Conservation (phyloP, 176 grass and related monocot species). For the Chrysopogon serrulatus region DNA sequence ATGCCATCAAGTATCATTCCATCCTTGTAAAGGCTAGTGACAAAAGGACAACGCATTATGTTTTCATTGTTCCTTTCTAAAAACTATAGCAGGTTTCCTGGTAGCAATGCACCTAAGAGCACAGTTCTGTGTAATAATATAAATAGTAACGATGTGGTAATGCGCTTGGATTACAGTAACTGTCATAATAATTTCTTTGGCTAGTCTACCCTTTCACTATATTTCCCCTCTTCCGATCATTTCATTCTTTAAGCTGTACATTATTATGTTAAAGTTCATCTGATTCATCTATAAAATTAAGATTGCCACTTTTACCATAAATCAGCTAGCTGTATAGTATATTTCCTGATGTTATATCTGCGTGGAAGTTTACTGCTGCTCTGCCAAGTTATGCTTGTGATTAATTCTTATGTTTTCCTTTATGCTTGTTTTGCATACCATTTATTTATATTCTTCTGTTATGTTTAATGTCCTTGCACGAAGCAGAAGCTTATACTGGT, state of each 20-base stretch:
- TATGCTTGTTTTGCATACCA: conserved; percentile 23
- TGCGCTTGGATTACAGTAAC: neutral
- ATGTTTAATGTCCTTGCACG: conserved; percentile 40
- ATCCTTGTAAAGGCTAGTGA: neutral
- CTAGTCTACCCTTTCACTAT: neutral
- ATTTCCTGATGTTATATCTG: neutral
- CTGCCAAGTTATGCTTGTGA: neutral
- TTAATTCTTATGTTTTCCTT: conserved; percentile 3
- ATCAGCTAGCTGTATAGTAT: neutral
- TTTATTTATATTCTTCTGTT: conserved; percentile 38
- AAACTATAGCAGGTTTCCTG: neutral
- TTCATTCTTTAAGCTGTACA: neutral
- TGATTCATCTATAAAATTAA: neutral
- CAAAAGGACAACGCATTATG: neutral
- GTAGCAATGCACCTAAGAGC: neutral
- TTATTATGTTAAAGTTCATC: neutral
- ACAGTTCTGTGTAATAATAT: neutral
- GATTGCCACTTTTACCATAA: neutral
- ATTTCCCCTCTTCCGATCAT: neutral
- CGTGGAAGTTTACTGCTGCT: neutral
- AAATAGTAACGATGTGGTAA: neutral
- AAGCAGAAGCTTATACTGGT: conserved; percentile 49
- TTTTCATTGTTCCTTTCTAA: neutral
- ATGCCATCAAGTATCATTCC: neutral
- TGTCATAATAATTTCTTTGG: neutral